These are phyloP conservation scores for Apostasia ramifera DNA, from an alignment of 106 monocot genomes.

Conservation along the genomic window DNA sequence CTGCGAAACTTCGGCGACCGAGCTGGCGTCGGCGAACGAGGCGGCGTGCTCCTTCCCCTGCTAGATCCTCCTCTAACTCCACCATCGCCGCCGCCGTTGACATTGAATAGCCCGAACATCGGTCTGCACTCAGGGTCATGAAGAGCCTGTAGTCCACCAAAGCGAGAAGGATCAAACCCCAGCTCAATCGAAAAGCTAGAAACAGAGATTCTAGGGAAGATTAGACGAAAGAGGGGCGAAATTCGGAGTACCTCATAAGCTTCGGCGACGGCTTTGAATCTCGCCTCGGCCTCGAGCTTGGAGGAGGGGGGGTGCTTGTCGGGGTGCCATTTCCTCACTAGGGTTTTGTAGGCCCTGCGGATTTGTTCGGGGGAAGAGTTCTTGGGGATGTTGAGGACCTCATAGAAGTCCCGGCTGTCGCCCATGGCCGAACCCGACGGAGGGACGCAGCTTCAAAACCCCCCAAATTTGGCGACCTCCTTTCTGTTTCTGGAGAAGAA, in stretches of 20 bases:
- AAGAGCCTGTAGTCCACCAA: conserved; percentile 15
- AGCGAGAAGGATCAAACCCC: not conserved
- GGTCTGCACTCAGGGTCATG: conserved; percentile 16
- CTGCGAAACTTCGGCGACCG: not conserved
- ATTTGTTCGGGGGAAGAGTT: conserved; percentile 40
- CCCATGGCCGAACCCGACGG: not conserved
- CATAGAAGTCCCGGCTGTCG: conserved; percentile 25
- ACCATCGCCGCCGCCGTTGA: not conserved
- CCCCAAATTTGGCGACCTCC: not conserved
- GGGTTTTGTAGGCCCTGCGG: conserved; percentile 42
- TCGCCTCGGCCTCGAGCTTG: conserved; percentile 44
- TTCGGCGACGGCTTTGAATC: conserved; percentile 53
- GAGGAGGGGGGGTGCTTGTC: conserved; percentile 66
- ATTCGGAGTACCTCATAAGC: conserved; percentile 42
- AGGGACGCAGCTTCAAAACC: not conserved
- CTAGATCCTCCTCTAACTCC: not conserved
- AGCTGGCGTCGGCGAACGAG: not conserved
- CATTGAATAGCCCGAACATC: not conserved
- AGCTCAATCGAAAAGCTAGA: not conserved
- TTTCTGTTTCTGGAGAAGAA: not conserved
- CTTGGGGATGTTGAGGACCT: conserved; percentile 43
- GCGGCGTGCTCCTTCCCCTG: not conserved
- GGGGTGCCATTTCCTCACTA: conserved; percentile 63
- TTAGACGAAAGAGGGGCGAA: not conserved
- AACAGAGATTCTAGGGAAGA: not conserved